phyloP scores from a whole-genome alignment of 2,329 filamentous ascomycete species.

The Leptographium procerum region DNA sequence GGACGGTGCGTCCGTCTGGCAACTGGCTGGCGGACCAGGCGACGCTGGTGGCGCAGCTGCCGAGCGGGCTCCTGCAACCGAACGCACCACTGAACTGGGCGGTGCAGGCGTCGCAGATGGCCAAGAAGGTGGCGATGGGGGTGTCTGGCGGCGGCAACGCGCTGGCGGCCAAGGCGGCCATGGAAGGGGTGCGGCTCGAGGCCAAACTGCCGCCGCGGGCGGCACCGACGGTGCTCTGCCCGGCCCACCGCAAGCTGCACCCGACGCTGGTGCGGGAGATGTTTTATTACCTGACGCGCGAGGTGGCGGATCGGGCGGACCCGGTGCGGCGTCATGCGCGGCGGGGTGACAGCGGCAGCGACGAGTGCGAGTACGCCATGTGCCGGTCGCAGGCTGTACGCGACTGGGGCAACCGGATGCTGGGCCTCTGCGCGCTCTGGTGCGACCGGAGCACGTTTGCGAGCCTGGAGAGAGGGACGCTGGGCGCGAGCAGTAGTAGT shows the following conservation, averaged over 20 bases:
- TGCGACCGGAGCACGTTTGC: conserved; percentile 4
- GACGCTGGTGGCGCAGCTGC: conserved; percentile 5
- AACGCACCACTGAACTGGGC: conserved; percentile 20
- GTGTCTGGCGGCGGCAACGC: conserved; percentile 4
- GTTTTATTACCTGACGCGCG: conserved; percentile 22
- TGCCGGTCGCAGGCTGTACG: conserved; percentile 1
- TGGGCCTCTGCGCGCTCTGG: conserved; percentile 13
- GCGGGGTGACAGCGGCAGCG: not conserved
- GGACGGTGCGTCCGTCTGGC: not conserved
- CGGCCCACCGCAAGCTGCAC: conserved; percentile 12
- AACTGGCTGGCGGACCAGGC: conserved; percentile 9
- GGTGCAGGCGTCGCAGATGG: conserved; percentile 19
- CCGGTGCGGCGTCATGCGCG: conserved; percentile 7
- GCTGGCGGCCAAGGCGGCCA: conserved; percentile 6
- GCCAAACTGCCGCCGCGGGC: not conserved
- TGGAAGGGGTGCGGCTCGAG: conserved; percentile 4
- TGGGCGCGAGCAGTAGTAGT: not conserved
- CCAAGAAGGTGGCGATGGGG: conserved; percentile 4
- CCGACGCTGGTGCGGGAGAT: conserved; percentile 13
- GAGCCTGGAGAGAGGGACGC: conserved; percentile 3
- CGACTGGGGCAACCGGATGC: conserved; percentile 14
- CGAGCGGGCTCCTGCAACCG: conserved; percentile 1
- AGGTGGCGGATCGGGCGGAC: conserved; percentile 12
- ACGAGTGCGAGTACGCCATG: not conserved
- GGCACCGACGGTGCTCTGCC: conserved; percentile 13